Evolutionary conservation across 1,284 basidiomycete species (phyloP), one percentile per base, ranked within the genome.

Genomic region (Cryptococcus wingfieldii): DNA sequence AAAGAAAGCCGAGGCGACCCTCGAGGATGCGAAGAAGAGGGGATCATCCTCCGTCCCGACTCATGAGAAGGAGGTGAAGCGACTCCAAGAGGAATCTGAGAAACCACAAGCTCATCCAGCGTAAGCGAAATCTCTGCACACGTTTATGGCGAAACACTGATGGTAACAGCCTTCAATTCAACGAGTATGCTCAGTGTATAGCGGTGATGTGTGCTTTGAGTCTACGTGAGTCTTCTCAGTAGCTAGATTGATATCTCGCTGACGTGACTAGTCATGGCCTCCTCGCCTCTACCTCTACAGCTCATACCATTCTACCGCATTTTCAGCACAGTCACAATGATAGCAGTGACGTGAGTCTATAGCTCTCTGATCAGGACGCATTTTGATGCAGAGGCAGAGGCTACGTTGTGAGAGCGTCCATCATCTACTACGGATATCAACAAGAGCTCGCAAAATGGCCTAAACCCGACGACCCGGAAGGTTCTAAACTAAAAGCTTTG

Each of bases 341-440:
- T 67, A 8, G 66, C 66, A 2, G 63, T 66, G 10, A 44, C 61
- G 70, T 70, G 53, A 54, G 67, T 64, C 9, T 6, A 18, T 38
- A 3, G 2, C 28, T 23, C n/a, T 18, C 44, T 23, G 28, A 28
- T 19, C 19, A 19, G 34, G 16, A 1, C 10, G 31, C 6, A 6
- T 13, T 53, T 18, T 37, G 31, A 46, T 45, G 31, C 9, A 4
- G 38, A 25, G 12, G 14, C 45, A 71, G 69, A 4, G 63, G 58
- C 38, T 58, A 68, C 13, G 66, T 68, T 1, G 49, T 47, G 2
- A 58, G 65, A 44, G 59, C 63, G 9, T 59, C 60, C 7, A 58
- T 72, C 23, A 67, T 72, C 12, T 70, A 59, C 45, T 69, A 69
- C 45, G 68, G 67, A 7, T 72, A 72, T 54, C 62, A 54, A n/a